Evolutionary conservation across 2,329 filamentous ascomycete species (phyloP), one percentile per base, ranked within the genome.

Genomic region (Neurospora sp.): DNA sequence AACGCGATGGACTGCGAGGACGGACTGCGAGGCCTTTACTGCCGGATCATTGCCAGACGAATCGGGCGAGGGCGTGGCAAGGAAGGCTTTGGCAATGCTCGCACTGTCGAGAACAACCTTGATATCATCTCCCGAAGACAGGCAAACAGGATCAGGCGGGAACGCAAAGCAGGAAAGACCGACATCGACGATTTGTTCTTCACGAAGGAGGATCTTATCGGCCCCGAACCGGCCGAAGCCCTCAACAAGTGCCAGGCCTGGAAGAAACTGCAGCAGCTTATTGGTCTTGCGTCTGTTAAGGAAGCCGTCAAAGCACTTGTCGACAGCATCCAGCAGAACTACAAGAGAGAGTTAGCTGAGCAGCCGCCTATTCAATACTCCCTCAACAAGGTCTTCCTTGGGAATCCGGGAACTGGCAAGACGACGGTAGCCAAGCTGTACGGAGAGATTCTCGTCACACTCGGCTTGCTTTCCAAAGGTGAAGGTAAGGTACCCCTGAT

Each of bases 361-460:
- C 80, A 90, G 75, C 83, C 84, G 0, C 76, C 84, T 0, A 80
- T 93, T 0, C 79, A 89, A 68, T 88, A 87, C 68, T 87, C 84
- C 0, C 81, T 93, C 0, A 93, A 93, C 76, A 82, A 84, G 8
- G 86, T 93, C 1, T 92, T 94, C 69, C 76, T 93, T 0, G 91
- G 91, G 0, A 86, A 84, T 1, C 91, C 92, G 0, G 91, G 92
- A 0, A 94, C 91, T 0, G 91, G 91, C 0, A 94, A 93, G 74
- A 93, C 91, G 0, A 89, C 90, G 0, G 88, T 94, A 0, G 92
- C 90, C 0, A 92, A 91, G 76, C 78, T 93, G 0, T 93, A 93
- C 73, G 91, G 89, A 0, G 79, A 84, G 46, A 89, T 94, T 1
- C 81, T 94, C 0, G 88, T 85, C 0, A 87, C 91, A 69, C 78